A percentile compares a stretch with the other conserved stretches of the same genome.
Evolutionary conservation across 257 asterid species (phyloP).

Genomic region (Cinchona pubescens): DNA sequence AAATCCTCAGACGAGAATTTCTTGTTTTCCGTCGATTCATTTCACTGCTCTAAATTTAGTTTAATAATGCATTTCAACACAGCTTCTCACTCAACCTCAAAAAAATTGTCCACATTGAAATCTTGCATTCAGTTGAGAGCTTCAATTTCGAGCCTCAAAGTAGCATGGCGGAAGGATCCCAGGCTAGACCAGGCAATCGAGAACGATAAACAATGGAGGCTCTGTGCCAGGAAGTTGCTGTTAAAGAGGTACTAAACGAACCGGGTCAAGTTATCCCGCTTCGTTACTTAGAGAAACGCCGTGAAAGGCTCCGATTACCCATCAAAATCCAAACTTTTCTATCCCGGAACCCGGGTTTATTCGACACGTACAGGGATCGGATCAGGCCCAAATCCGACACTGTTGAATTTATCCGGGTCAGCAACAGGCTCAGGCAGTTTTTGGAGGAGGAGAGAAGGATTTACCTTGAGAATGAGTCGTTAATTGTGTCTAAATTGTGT

Average conservation of each 20-base stretch:
- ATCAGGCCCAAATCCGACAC: conserved; percentile 64
- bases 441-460: conserved; percentile 57
- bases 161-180: conserved; percentile 74
- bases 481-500: conserved; percentile 65
- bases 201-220: conserved; percentile 79
- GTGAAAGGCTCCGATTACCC: conserved; percentile 62
- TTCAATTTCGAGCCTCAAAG: conserved; percentile 73
- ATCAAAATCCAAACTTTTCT: conserved; percentile 44
- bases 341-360: conserved; percentile 62
- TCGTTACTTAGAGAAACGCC: conserved; percentile 72
- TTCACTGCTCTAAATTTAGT: too few relatives aligned
- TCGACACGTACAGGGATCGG: conserved; percentile 59
- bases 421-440: conserved; percentile 48
- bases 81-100: background rate
- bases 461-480: conserved; percentile 47
- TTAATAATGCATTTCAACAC: conserved; percentile 16
- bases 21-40: too few relatives aligned
- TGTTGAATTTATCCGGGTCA: conserved; percentile 56
- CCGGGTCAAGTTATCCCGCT: conserved; percentile 83
- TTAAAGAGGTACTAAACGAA: conserved; percentile 78
- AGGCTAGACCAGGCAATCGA: conserved; percentile 83
- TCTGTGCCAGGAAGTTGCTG: conserved; percentile 68
- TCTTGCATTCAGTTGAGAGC: conserved; percentile 41
- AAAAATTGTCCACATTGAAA: conserved; percentile 2
- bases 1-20: too few relatives aligned